Percentiles rank a stretch among this genome's conserved stretches.
Conservation (phyloP, 2,329 filamentous ascomycete species). For the Coleophoma cylindrospora region DNA sequence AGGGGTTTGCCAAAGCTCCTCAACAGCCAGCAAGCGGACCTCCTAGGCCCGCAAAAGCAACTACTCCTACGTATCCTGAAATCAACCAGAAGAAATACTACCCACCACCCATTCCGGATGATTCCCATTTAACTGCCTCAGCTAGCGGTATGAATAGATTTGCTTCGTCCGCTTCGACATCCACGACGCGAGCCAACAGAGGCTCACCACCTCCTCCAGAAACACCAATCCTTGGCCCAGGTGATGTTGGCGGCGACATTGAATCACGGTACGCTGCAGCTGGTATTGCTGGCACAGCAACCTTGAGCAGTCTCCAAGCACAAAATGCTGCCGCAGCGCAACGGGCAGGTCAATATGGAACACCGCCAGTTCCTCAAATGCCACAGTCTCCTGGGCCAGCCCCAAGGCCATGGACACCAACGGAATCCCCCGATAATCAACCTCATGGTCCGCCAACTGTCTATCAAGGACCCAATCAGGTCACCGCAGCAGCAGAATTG, state of each 20-base stretch:
- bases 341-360: constrained; percentile 71
- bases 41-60: constrained; percentile 15
- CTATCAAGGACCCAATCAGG: constrained; percentile 79
- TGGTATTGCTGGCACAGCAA: constrained; percentile 82
- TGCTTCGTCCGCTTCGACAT: constrained; percentile 83
- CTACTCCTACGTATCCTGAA: constrained; percentile 16
- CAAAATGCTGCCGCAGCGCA: constrained; percentile 80
- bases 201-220: constrained; percentile 94
- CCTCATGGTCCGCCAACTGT: constrained; percentile 87
- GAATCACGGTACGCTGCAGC: constrained; percentile 88
- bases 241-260: constrained; percentile 70
- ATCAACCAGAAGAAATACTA: constrained; percentile 39
- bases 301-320: constrained; percentile 66
- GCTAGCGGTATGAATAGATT: constrained; percentile 53
- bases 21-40: constrained; percentile 21
- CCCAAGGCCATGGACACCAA: constrained; percentile 84
- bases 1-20: constrained; percentile 65
- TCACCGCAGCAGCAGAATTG: constrained; percentile 36
- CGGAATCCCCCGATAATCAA: constrained; percentile 79
- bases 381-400: constrained; percentile 23
- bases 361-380: constrained; percentile 35
- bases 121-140: constrained; percentile 21
- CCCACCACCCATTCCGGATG: constrained; percentile 43
- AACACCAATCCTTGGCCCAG: constrained; percentile 75
- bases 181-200: constrained; percentile 84